Conservation (phyloP, 352 stramenopile genomes). For the Pythium brassicae region DNA sequence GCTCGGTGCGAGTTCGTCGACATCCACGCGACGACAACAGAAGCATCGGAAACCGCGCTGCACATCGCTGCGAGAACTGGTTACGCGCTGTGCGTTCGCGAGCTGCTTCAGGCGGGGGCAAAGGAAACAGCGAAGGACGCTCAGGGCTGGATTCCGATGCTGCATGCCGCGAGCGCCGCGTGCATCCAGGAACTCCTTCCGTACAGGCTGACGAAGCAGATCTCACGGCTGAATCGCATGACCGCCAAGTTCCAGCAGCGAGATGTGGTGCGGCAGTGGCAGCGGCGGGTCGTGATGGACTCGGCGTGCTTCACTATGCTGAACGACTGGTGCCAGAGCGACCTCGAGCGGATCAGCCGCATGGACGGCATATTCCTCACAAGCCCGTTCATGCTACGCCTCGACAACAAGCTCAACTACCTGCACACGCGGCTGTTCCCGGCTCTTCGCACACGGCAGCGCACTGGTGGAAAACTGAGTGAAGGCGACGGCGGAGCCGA, state of each 20-base stretch:
- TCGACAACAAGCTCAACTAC: slow-evolving; percentile 70
- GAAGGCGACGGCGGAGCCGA: background rate
- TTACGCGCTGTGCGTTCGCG: slow-evolving; percentile 26
- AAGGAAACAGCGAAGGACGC: slow-evolving; percentile 42
- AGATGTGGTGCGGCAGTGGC: slow-evolving; percentile 46
- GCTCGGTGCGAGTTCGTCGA: slow-evolving; percentile 30
- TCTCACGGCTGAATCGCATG: slow-evolving; percentile 51
- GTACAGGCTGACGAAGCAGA: slow-evolving; percentile 53
- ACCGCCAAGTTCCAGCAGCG: slow-evolving; percentile 33
- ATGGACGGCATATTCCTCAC: slow-evolving; percentile 48
- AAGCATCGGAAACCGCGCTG: slow-evolving; percentile 42
- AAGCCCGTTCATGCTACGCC: slow-evolving; percentile 44
- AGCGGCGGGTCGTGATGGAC: slow-evolving; percentile 32
- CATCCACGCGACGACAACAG: slow-evolving; percentile 30
- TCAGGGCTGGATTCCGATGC: slow-evolving; percentile 42
- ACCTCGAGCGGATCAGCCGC: slow-evolving; percentile 41
- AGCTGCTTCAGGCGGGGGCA: slow-evolving; percentile 30
- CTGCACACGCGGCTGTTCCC: slow-evolving; percentile 34
- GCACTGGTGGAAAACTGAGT: background rate
- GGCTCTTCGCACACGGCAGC: slow-evolving; percentile 14
- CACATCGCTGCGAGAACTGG: slow-evolving; percentile 46
- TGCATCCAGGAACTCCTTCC: slow-evolving; percentile 50
- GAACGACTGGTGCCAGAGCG: slow-evolving; percentile 61
- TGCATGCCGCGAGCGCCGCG: slow-evolving; percentile 21
- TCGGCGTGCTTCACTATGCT: slow-evolving; percentile 51